Evolutionary conservation across 352 stramenopile genomes (phyloP), one percentile per base, ranked within the genome.

Genomic region (Globisporangium parvum): DNA sequence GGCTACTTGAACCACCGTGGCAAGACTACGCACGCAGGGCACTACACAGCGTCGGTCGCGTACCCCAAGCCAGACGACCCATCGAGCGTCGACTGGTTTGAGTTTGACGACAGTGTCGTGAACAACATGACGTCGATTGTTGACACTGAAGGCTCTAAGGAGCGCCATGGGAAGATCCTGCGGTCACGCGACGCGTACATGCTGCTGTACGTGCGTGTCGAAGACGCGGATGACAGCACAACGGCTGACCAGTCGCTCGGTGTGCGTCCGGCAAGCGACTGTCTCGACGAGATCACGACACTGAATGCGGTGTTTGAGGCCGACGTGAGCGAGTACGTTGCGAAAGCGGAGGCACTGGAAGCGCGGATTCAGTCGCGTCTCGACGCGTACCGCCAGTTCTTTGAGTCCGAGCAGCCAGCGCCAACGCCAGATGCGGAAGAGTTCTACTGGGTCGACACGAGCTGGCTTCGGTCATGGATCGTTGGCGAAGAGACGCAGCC

Each of bases 151-250:
- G 58, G 65, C 1, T 60, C 62, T 18, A 80, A 73, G 65, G 75
- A 88, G 49, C 60, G 63, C 21, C 53, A 74, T 3, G 79, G 70
- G 10, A 81, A 80, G 51, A 83, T 73, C 60, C 71, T 89, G 39
- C 69, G 80, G 5, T 93, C 82, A 1, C 75, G 82, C 20, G 85
- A 95, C 49, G 84, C 85, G 15, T 95, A 95, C 60, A 95, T 95
- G 85, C 63, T 95, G 21, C 62, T 94, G 31, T 95, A 94, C 55
- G 70, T 77, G 51, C 73, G 75, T 31, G 75, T 81, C 2, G 68
- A 81, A 18, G 26, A 49, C 20, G 41, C 15, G 17, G 11, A n/a
- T 18, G n/a, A 23, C 28, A 21, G 31, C 21, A 31, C 49, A 6
- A 6, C 33, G 33, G 12, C 61, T n/a, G 44, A 47, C n/a, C 11